Evolutionary conservation across 192 early-diverging fungal species (phyloP).

Genomic region (Backusella australiensis): DNA sequence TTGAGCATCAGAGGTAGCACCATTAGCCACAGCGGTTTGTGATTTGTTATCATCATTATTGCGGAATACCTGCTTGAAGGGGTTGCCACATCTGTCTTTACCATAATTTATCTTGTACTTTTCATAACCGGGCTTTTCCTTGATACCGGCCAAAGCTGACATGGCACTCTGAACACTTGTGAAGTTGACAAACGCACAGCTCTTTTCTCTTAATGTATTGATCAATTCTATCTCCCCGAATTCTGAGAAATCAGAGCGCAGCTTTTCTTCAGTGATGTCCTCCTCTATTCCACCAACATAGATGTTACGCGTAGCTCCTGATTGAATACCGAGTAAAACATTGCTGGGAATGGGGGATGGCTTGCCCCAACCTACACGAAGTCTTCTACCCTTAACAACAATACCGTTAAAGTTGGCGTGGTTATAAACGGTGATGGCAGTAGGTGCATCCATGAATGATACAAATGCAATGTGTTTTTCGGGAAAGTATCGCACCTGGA

Average conservation of each 20-base stretch:
- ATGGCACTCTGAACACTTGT: constrained; percentile 73
- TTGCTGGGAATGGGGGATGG: constrained; percentile 45
- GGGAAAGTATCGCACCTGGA: constrained; percentile 69
- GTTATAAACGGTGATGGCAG: constrained; percentile 63
- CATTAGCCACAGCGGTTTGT: not conserved
- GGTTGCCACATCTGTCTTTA: constrained; percentile 84
- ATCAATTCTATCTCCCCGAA: constrained; percentile 87
- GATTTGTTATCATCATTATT: constrained; percentile 8
- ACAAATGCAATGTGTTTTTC: constrained; percentile 84
- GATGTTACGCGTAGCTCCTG: constrained; percentile 72
- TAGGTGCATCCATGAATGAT: constrained; percentile 73
- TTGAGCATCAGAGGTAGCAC: not conserved
- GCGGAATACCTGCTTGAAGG: constrained; percentile 38
- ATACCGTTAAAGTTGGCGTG: constrained; percentile 58
- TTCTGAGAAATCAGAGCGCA: constrained; percentile 68
- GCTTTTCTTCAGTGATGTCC: constrained; percentile 58
- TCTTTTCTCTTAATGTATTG: constrained; percentile 78
- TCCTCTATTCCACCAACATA: constrained; percentile 71
- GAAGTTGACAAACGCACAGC: constrained; percentile 84
- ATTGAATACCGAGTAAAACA: constrained; percentile 53
- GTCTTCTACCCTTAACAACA: constrained; percentile 61
- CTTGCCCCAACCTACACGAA: constrained; percentile 83
- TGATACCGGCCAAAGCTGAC: constrained; percentile 66
- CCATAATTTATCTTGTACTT: constrained; percentile 67
- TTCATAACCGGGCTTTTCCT: constrained; percentile 52